Conservation (phyloP, 768 basidiomycete species). For the Naganishia kalamii region DNA sequence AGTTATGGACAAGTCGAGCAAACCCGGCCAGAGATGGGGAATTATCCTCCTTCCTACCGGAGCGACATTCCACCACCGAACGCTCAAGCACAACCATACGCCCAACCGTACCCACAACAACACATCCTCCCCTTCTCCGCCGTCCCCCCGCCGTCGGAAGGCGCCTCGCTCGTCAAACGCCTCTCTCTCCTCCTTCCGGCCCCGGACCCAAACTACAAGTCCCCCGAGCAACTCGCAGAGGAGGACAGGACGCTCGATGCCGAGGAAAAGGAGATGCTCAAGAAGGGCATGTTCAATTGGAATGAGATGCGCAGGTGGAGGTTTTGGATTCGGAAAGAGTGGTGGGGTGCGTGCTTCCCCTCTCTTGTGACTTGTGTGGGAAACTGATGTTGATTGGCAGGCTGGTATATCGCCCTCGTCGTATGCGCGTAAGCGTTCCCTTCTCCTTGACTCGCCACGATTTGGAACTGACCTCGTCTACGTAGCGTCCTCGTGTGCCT, state of each 20-base stretch:
- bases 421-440: constrained; percentile 46
- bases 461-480: neutral
- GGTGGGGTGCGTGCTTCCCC: constrained; percentile 33
- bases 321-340: constrained; percentile 44
- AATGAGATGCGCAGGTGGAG: constrained; percentile 35
- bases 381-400: constrained; percentile 19
- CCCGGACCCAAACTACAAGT: neutral
- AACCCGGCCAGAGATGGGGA: neutral
- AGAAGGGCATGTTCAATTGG: constrained; percentile 42
- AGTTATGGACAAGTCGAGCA: too few species aligned
- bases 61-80: neutral
- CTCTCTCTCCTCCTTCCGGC: constrained; percentile 1
- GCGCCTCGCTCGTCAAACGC: neutral
- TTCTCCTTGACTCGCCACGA: neutral
- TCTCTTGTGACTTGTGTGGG: neutral
- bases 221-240: neutral
- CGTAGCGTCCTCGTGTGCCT: constrained; percentile 52
- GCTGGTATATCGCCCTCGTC: constrained; percentile 46
- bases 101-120: too few species aligned
- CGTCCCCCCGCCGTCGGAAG: neutral
- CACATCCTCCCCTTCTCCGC: neutral
- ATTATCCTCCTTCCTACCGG: neutral
- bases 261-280: constrained; percentile 36
- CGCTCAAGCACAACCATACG: neutral
- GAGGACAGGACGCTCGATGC: constrained; percentile 27